Evolutionary conservation across 306 rosid species (phyloP).

Genomic region (Cucurbita moschata): DNA sequence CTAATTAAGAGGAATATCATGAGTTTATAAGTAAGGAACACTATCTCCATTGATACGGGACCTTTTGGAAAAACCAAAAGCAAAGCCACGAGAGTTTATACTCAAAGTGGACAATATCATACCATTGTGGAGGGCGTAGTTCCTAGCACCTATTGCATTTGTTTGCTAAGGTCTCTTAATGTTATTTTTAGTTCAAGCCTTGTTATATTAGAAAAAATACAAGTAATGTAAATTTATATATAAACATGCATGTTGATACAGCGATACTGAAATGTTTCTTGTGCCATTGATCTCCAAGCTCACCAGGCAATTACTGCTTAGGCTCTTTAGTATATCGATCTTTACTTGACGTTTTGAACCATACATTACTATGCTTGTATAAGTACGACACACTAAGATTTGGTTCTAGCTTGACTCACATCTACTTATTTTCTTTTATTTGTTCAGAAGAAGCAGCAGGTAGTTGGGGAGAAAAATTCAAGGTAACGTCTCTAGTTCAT

Average conservation of each 20-base stretch:
- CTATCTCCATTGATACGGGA: too few relatives aligned
- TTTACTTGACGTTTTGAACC: background rate
- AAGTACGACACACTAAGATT: too few relatives aligned
- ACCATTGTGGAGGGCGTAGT: too few relatives aligned
- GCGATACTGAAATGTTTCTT: background rate
- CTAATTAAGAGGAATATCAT: too few relatives aligned
- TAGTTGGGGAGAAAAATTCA: background rate
- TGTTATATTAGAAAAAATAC: background rate
- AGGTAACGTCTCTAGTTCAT: background rate
- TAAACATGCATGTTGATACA: background rate
- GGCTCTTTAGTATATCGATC: background rate
- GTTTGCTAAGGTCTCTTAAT: background rate
- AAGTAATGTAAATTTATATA: background rate
- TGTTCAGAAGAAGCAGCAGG: conserved; percentile 2
- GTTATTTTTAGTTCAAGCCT: background rate
- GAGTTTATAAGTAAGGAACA: too few relatives aligned
- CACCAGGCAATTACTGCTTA: background rate
- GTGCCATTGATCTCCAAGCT: background rate
- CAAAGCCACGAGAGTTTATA: too few relatives aligned
- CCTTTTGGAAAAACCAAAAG: too few relatives aligned
- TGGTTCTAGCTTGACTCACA: background rate
- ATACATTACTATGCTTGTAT: background rate
- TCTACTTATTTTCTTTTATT: background rate
- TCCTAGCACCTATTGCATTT: too few relatives aligned
- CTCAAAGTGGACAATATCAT: too few relatives aligned